Conservation (phyloP, 306 rosid species). For the Castanea mollissima region DNA sequence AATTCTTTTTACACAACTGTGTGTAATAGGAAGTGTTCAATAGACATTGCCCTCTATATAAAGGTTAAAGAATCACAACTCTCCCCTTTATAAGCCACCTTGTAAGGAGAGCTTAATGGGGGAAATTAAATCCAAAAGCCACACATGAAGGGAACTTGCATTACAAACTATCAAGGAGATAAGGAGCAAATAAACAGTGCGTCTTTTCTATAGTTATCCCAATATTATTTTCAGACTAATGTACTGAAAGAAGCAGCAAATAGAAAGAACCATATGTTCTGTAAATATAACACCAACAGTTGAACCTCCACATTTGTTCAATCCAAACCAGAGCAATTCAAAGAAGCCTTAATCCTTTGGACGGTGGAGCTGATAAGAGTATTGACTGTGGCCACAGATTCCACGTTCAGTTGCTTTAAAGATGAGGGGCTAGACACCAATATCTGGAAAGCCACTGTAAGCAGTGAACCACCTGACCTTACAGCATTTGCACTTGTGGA, state of each 20-base stretch:
- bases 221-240: neutral
- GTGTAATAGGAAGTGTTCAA: too few relatives aligned
- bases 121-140: too few relatives aligned
- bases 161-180: too few relatives aligned
- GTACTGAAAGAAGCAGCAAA: neutral
- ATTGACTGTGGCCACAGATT: conserved; percentile 36
- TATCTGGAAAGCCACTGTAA: conserved; percentile 53
- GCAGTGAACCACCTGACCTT: conserved; percentile 42
- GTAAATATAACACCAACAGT: neutral
- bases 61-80: too few relatives aligned
- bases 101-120: too few relatives aligned
- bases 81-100: too few relatives aligned
- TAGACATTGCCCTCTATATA: too few relatives aligned
- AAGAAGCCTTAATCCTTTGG: conserved; percentile 44
- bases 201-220: neutral
- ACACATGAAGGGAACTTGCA: too few relatives aligned
- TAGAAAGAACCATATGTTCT: neutral
- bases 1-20: too few relatives aligned
- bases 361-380: conserved; percentile 38
- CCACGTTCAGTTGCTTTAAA: conserved; percentile 22
- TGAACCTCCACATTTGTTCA: neutral
- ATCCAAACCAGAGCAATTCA: conserved; percentile 34
- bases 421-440: conserved; percentile 12
- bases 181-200: too few relatives aligned
- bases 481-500: neutral